Evolutionary conservation across 2,329 filamentous ascomycete species (phyloP).

Genomic region (Aspergillus puulaauensis): DNA sequence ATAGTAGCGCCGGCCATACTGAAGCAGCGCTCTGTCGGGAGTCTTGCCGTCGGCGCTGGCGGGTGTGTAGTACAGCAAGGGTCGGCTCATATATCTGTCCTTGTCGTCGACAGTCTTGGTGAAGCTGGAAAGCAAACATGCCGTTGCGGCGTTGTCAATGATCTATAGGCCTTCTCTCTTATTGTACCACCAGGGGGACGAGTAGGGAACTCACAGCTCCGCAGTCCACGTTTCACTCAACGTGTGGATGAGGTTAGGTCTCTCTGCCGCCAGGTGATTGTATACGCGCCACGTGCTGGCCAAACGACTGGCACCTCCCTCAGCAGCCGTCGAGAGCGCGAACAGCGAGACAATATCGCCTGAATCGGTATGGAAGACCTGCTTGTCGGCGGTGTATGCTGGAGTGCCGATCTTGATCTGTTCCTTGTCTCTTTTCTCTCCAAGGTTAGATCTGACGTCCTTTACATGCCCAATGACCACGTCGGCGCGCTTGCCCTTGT

Average conservation of each 20-base stretch:
- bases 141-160: too few species aligned
- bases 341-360: constrained; percentile 57
- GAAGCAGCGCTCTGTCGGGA: constrained; percentile 54
- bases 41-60: too few species aligned
- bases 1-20: constrained; percentile 61
- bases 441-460: constrained; percentile 47
- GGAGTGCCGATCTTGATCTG: constrained; percentile 38
- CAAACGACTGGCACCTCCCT: constrained; percentile 54
- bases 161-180: too few species aligned
- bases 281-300: constrained; percentile 56
- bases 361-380: constrained; percentile 57
- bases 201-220: too few species aligned
- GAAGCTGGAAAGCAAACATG: too few species aligned
- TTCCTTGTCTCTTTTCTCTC: constrained; percentile 13
- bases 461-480: constrained; percentile 63
- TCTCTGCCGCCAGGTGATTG: constrained; percentile 52
- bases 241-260: constrained; percentile 55
- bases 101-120: too few species aligned
- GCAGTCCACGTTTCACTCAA: constrained; percentile 47
- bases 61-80: constrained; percentile 31
- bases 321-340: constrained; percentile 45
- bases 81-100: constrained; percentile 44
- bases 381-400: constrained; percentile 40
- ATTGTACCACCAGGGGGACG: too few species aligned
- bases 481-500: constrained; percentile 37